Evolutionary conservation across 2,329 filamentous ascomycete species (phyloP), one percentile per base, ranked within the genome.

Genomic region (Cryphonectria carpinicola): DNA sequence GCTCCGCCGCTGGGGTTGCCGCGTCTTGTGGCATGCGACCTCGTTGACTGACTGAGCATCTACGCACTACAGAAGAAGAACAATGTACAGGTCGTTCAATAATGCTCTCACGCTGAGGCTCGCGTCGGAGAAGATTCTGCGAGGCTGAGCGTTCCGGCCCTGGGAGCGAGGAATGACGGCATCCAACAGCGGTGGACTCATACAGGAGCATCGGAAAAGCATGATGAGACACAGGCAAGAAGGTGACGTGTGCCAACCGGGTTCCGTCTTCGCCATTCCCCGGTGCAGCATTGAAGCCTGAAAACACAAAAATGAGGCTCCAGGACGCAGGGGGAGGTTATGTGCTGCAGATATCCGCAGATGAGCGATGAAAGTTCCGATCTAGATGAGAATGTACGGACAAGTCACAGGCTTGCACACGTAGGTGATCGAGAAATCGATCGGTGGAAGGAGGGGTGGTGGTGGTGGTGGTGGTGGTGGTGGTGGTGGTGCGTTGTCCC

Each of bases 31-130:
- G 35, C 65, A 72, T 61, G 54, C 39, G 37, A 64, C 56, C 56
- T 61, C 60, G 37, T 43, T 19, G n/a, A 22, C 66, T 68, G 43
- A 68, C 58, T 13, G 46, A 39, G 22, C 7, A n/a, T 13, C 17
- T 32, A 17, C 10, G 32, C 39, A 49, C 10, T 79, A 79, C 81
- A 95, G 93, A 95, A 94, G 81, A 95, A 94, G 89, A 93, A 96
- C 83, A 95, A 95, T 78, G 88, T 96, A 66, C 93, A 95, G 80
- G 91, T 95, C 74, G 92, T 96, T 73, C 92, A 94, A 83, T 92
- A 72, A 10, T 17, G n/a, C 66, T 22, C 19, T 2, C 13, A 22
- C 19, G 22, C 22, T 41, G 43, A 56, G 41, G 11, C 43, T 13
- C 11, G 43, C 11, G 19, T 35, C 58, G 17, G 61, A 46, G 1